Base-by-base conservation (phyloP, 257 asterid species). In the Gentiana dahurica region DNA sequence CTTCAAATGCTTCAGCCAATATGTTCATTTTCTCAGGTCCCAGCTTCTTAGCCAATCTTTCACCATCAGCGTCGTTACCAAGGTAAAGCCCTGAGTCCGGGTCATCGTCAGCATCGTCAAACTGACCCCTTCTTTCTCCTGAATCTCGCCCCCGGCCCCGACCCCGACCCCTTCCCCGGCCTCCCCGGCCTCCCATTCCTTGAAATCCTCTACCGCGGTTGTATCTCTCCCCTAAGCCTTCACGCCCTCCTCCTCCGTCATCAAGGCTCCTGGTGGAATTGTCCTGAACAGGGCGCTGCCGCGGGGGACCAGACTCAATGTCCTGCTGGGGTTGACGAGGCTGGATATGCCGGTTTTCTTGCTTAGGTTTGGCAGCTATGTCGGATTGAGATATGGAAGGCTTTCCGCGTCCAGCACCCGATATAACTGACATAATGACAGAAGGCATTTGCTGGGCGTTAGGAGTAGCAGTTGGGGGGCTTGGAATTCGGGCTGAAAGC, bases 361-460 rank as follows among this genome's bases (percentile, higher is more conserved):
- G 63, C 51, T 54, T 68, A 4, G 80, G 79, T 66, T 59, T 77
- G 34, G 63, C 75, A 1, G 76, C 24, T 7, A 53, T 73, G 3
- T 52, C 34, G 3, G 59, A 38, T 0, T 79, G 65, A 12, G 72
- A 9, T 36, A 36, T 10, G 10, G 37, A n/a, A 54, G 87, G 76
- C 75, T 71, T 77, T 48, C 98, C 95, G 37, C 98, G 81, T 47
- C 96, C 96, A 6, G 81, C 73, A 5, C 95, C 90, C 1, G 77
- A 51, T 51, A 76, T 34, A 36, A 62, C 66, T 2, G 67, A 51
- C 12, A 67, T 1, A 45, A 78, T 34, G 5, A 65, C 56, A 12
- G 84, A 71, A 5, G 78, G 80, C 12, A 41, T 8, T 12, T 50
- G 46, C 4, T 51, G 71, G 36, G 66, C 35, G 24, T 34, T 10